Evolutionary conservation across 352 stramenopile species (phyloP).

Genomic region (Phytophthora brassicae): DNA sequence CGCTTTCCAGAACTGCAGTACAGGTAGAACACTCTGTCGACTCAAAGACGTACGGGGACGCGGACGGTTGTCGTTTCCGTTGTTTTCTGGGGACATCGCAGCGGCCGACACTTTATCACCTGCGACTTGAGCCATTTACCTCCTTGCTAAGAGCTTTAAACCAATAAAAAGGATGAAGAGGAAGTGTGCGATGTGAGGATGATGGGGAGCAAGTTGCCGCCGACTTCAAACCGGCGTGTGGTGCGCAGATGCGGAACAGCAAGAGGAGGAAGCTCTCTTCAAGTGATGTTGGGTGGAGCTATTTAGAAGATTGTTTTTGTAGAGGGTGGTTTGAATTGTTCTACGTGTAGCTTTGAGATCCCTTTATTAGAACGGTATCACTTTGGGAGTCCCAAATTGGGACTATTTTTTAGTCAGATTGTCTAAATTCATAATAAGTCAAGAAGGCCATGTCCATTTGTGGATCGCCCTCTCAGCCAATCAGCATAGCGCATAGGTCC

Average conservation of each 20-base stretch:
- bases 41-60: conserved; percentile 19
- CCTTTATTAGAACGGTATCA: conserved; percentile 9
- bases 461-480: too few species aligned
- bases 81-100: conserved; percentile 21
- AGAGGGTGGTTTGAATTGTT: background rate
- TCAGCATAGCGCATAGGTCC: too few species aligned
- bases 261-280: conserved; percentile 9
- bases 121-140: conserved; percentile 27
- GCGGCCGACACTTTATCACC: conserved; percentile 24
- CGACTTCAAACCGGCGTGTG: background rate
- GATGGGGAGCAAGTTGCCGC: background rate
- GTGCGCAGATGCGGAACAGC: background rate
- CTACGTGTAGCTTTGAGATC: too few species aligned
- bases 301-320: conserved; percentile 28
- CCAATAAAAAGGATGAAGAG: background rate
- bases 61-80: conserved; percentile 8
- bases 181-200: conserved; percentile 6
- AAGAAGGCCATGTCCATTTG: too few species aligned
- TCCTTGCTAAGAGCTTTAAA: background rate
- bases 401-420: background rate
- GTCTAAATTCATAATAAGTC: too few species aligned
- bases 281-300: conserved; percentile 12
- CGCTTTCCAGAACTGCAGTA: conserved; percentile 85
- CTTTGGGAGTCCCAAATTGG: background rate
- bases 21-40: conserved; percentile 40